Evolutionary conservation across 805 yeast genomes (phyloP).

Genomic region (Hanseniaspora clermontiae): DNA sequence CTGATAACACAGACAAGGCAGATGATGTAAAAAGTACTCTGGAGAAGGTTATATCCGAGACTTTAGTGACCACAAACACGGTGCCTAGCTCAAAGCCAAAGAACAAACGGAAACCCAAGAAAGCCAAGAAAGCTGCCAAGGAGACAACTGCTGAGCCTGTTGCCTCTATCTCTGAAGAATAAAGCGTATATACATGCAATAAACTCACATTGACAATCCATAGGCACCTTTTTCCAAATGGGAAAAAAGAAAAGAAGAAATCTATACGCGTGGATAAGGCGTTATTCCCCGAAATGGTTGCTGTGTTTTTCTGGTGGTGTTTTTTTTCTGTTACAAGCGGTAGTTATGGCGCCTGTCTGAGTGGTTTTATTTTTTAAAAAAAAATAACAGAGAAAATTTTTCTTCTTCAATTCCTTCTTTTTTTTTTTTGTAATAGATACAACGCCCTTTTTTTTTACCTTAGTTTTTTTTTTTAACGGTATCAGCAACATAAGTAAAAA

Average conservation of each 20-base stretch:
- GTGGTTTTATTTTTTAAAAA: too few species aligned
- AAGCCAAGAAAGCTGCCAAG: background rate
- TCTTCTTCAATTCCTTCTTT: background rate
- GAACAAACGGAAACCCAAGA: background rate
- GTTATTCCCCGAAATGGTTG: background rate
- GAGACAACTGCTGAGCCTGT: background rate
- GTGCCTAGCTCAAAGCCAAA: background rate
- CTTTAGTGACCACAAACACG: background rate
- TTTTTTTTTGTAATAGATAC: background rate
- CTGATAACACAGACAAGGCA: background rate
- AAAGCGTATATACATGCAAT: background rate
- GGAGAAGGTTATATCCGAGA: constrained; percentile 1
- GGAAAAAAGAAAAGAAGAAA: background rate
- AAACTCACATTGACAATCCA: too few species aligned
- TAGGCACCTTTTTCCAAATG: background rate
- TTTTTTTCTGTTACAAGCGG: background rate
- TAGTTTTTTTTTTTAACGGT: background rate
- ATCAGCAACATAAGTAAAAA: background rate
- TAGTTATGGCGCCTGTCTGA: too few species aligned
- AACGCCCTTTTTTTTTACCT: background rate
- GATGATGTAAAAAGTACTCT: background rate
- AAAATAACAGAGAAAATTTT: too few species aligned
- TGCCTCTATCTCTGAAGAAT: background rate
- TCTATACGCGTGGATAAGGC: too few species aligned
- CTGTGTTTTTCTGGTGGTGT: background rate